A percentile compares a stretch with the other conserved stretches of the same genome.
phyloP scores from a whole-genome alignment of 345 rosid genomes.

The Mallotus nudiflorus region DNA sequence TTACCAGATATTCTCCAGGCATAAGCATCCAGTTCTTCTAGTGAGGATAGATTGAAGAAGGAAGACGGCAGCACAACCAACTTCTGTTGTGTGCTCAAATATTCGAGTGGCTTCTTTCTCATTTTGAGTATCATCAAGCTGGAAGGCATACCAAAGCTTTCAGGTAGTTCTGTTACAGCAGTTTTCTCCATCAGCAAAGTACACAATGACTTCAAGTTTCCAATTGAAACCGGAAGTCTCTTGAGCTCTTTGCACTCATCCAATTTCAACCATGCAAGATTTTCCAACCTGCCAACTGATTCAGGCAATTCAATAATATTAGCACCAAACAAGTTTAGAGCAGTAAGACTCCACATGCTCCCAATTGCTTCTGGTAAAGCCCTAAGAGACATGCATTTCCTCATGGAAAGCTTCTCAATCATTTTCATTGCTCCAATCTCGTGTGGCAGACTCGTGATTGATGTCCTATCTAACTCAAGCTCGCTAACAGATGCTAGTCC shows the following conservation, averaged over 20 bases:
- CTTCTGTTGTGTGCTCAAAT: background rate
- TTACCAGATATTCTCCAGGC: conserved; percentile 44
- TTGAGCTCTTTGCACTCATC: conserved; percentile 34
- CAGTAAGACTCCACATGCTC: conserved; percentile 35
- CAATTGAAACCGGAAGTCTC: conserved; percentile 48
- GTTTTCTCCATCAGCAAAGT: conserved; percentile 43
- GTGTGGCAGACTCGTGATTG: conserved; percentile 38
- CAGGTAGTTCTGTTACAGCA: conserved; percentile 41
- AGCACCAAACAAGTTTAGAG: conserved; percentile 22
- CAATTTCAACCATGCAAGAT: conserved; percentile 33
- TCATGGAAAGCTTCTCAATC: conserved; percentile 40
- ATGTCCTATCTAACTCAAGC: conserved; percentile 25
- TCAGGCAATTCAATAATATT: conserved; percentile 46
- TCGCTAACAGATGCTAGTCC: conserved; percentile 37
- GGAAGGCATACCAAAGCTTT: conserved; percentile 46
- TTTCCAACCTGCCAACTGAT: conserved; percentile 50
- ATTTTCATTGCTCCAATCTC: conserved; percentile 42
- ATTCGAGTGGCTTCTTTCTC: conserved; percentile 31
- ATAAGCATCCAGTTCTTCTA: conserved; percentile 44
- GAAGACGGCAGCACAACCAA: conserved; percentile 32
- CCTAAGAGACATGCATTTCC: conserved; percentile 18
- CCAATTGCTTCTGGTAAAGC: conserved; percentile 46
- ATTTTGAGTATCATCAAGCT: conserved; percentile 39
- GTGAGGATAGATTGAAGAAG: conserved; percentile 37
- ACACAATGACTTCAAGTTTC: conserved; percentile 38